Percentiles rank a stretch among this genome's conserved stretches.
Evolutionary conservation across 768 basidiomycete species (phyloP).

Genomic region (Mycena capillaripes): DNA sequence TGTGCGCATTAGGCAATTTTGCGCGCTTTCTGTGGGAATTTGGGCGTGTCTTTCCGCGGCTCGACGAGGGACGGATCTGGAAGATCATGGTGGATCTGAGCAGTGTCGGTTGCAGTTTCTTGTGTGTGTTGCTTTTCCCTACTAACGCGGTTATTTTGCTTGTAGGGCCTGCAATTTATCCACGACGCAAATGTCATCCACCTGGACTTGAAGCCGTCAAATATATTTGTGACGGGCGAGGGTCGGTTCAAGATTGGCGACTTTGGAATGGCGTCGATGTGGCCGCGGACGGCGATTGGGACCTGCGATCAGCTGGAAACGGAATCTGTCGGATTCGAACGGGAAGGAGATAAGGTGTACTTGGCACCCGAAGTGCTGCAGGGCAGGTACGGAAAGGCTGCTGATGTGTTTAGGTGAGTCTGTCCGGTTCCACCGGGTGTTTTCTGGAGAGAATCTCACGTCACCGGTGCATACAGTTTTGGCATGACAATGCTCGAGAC

Average conservation of each 20-base stretch:
- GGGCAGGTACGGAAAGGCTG: slow-evolving; percentile 92
- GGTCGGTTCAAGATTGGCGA: slow-evolving; percentile 98
- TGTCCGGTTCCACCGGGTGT: slow-evolving; percentile 49
- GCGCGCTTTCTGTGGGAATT: slow-evolving; percentile 93
- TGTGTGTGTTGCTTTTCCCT: slow-evolving; percentile 42
- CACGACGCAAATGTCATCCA: slow-evolving; percentile 93
- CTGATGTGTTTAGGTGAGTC: slow-evolving; percentile 97
- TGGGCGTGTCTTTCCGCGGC: slow-evolving; percentile 83
- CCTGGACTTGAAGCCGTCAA: slow-evolving; percentile 97
- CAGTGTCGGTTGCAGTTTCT: slow-evolving; percentile 72
- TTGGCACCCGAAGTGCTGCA: slow-evolving; percentile 96
- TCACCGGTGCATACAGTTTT: slow-evolving; percentile 73
- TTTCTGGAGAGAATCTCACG: slow-evolving; percentile 53
- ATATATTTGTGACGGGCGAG: slow-evolving; percentile 89
- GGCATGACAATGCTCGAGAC: slow-evolving; percentile 97
- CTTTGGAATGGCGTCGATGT: slow-evolving; percentile 97
- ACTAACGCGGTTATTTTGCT: slow-evolving; percentile 45
- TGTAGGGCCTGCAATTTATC: slow-evolving; percentile 88
- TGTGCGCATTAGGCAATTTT: slow-evolving; percentile 95
- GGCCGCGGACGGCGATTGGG: slow-evolving; percentile 69
- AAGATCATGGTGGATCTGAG: slow-evolving; percentile 94
- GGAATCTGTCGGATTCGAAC: slow-evolving; percentile 76
- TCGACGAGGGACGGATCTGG: slow-evolving; percentile 96
- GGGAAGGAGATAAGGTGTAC: slow-evolving; percentile 98
- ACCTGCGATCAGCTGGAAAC: slow-evolving; percentile 43